Percentiles rank a stretch among this genome's conserved stretches.
phyloP scores from a whole-genome alignment of 768 basidiomycete species.

The Calocybe indica region DNA sequence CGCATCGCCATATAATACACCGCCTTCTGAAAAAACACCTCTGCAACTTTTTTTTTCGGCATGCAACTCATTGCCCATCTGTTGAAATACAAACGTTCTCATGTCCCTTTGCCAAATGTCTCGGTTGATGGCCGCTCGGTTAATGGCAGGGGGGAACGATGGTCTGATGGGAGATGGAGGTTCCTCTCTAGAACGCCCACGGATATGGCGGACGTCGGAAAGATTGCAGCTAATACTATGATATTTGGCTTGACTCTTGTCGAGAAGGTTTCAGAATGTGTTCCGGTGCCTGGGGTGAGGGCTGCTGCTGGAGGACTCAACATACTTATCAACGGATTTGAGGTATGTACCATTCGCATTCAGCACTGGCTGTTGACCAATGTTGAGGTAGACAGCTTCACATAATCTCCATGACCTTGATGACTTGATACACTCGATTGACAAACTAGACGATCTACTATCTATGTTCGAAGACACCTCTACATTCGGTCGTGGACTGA shows the following conservation, averaged over 20 bases:
- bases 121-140: too few species aligned
- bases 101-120: too few species aligned
- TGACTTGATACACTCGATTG: slow-evolving; percentile 8
- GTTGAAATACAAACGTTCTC: too few species aligned
- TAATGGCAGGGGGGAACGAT: too few species aligned
- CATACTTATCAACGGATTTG: slow-evolving; percentile 6
- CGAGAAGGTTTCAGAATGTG: slow-evolving; percentile 11
- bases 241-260: slow-evolving; percentile 10
- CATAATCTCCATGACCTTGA: slow-evolving; percentile 7
- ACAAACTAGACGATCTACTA: slow-evolving; percentile 6
- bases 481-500: slow-evolving; percentile 9
- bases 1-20: too few species aligned
- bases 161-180: too few species aligned
- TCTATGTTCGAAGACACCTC: slow-evolving; percentile 11
- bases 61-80: too few species aligned
- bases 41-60: too few species aligned
- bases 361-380: not conserved
- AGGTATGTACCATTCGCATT: slow-evolving; percentile 2
- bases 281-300: slow-evolving; percentile 9
- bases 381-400: slow-evolving; percentile 2
- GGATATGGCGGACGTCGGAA: not conserved
- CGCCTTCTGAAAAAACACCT: too few species aligned
- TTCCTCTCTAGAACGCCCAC: too few species aligned
- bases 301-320: slow-evolving; percentile 7
- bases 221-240: slow-evolving; percentile 7